Base-by-base conservation (phyloP, 73 alveolate genomes). In the Symbiodinium pilosum region DNA sequence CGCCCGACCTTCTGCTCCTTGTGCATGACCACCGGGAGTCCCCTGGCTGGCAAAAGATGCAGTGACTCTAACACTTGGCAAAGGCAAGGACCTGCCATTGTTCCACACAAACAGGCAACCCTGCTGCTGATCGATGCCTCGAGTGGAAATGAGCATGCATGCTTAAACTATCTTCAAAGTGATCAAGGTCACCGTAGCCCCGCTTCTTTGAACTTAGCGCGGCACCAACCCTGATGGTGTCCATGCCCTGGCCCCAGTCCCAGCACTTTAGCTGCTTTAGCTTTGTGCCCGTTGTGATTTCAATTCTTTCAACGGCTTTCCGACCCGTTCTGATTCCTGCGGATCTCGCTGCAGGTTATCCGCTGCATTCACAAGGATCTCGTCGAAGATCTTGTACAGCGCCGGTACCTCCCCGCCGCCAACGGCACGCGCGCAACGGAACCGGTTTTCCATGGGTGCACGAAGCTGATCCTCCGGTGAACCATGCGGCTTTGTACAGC, bases 21-120 rank as follows among this genome's bases (percentile, higher is more conserved):
- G 99, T 99, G 99, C 92, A 99, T 99, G 94, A 95, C 99, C 36
- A 99, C 99, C 43, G 99, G 99, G 85, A 99, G 99, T 38, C 99
- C 99, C 94, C 99, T 93, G n/a, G 99, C 39, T 43, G 30, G 86
- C 86, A 18, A n/a, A 21, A 21, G 39, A 1, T 11, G 38, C 59
- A 40, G 41, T n/a, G n/a, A n/a, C n/a, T n/a, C 5, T 40, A 14
- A 12, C 36, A 18, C 89, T 8, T 39, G 1, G 87, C 7, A n/a
- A n/a, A n/a, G 54, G 36, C 47, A 40, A 38, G 9, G 43, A 34
- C 95, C 95, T 93, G 83, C 98, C 98, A 40, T 93, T 93, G 92
- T 93, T 93, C 92, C 92, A 93, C 3, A 93, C 92, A 7, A 85
- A 75, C 44, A 93, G 43, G 47, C 64, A 40, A 28, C 85, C 52